phyloP scores from a whole-genome alignment of 495 filamentous ascomycete genomes.

The Podospora pseudocomata region DNA sequence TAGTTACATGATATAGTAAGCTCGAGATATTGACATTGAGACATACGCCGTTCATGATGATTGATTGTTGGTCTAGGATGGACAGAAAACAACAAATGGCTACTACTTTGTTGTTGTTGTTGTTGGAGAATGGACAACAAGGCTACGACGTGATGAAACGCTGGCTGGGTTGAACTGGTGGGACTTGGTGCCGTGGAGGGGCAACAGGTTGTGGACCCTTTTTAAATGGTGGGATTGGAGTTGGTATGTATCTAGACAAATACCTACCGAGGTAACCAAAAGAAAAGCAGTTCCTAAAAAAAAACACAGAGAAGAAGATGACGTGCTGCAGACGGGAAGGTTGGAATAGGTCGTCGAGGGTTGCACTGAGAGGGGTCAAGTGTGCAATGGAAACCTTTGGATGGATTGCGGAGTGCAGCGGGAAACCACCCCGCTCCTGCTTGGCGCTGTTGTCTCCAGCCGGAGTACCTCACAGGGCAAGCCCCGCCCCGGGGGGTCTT shows the following conservation, averaged over 20 bases:
- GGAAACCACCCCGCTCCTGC: background rate
- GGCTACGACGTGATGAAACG: constrained; percentile 3
- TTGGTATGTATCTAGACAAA: background rate
- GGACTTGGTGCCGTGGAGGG: background rate
- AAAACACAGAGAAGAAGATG: background rate
- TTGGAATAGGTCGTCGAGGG: background rate
- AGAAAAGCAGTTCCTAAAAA: too few relatives aligned
- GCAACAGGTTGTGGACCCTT: background rate
- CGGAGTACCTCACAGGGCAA: constrained; percentile 1
- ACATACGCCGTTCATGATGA: background rate
- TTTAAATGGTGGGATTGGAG: background rate
- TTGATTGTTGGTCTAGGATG: background rate
- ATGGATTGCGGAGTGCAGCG: constrained; percentile 1
- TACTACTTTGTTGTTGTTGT: background rate
- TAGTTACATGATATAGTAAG: background rate
- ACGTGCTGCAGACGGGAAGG: background rate
- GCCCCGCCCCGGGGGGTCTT: background rate
- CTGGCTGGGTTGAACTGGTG: background rate
- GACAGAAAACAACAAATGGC: background rate
- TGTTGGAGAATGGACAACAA: background rate
- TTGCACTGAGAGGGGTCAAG: background rate
- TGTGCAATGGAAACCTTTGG: constrained; percentile 8
- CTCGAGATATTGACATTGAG: background rate
- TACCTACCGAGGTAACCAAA: too few relatives aligned
- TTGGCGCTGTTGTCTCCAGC: background rate